These are phyloP conservation scores for Gastrolobium villosum DNA, from an alignment of 306 rosid species.

Conservation along the genomic window DNA sequence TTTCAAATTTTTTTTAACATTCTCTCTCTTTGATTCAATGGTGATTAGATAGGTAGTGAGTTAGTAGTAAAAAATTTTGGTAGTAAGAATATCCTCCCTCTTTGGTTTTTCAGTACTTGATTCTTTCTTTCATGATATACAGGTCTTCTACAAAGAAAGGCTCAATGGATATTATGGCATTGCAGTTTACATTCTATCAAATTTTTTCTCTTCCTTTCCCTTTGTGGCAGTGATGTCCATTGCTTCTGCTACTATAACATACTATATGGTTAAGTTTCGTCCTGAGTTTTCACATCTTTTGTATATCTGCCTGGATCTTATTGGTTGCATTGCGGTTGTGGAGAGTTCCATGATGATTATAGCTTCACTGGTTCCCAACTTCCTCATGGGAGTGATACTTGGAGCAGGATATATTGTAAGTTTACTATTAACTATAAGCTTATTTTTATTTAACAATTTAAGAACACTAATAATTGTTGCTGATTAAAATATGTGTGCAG, in stretches of 20 bases:
- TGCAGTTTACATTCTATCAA: slow-evolving; percentile 72
- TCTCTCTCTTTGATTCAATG: too few species aligned
- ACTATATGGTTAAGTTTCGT: slow-evolving; percentile 81
- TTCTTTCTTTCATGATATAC: slow-evolving; percentile 19
- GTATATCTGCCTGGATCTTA: slow-evolving; percentile 71
- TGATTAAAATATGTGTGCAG: slow-evolving; percentile 50
- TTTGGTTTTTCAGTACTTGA: neutral
- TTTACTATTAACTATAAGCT: neutral
- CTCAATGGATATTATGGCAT: slow-evolving; percentile 80
- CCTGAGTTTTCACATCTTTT: slow-evolving; percentile 62
- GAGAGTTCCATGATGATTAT: slow-evolving; percentile 93
- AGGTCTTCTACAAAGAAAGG: slow-evolving; percentile 88
- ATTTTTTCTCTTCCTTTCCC: slow-evolving; percentile 87
- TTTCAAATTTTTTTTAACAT: too few species aligned
- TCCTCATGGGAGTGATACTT: slow-evolving; percentile 82
- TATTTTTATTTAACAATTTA: slow-evolving; percentile 11
- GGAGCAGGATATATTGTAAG: slow-evolving; percentile 95
- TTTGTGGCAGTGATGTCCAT: slow-evolving; percentile 81
- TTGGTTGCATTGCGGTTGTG: slow-evolving; percentile 73
- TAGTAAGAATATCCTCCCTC: too few species aligned
- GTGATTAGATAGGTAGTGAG: too few species aligned
- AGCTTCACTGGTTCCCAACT: slow-evolving; percentile 94
- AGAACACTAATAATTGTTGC: neutral
- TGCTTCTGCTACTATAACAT: slow-evolving; percentile 68
- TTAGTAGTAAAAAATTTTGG: too few species aligned